These are phyloP conservation scores for Tardiomyces depauwii DNA, from an alignment of 1,139 yeast genomes.

Conservation along the genomic window DNA sequence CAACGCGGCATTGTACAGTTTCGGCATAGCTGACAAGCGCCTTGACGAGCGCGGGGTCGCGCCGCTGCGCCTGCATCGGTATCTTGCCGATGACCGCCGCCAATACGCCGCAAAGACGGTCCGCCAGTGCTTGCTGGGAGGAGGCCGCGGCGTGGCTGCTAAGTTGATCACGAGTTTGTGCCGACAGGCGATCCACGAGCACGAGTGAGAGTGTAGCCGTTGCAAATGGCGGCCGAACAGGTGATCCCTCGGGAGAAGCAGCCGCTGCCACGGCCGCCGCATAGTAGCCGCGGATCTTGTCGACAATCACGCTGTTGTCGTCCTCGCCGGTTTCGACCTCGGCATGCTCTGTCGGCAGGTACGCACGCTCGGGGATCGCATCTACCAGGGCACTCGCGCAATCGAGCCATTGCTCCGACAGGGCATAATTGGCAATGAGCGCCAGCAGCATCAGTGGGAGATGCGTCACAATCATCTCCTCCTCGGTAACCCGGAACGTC, in stretches of 20 bases:
- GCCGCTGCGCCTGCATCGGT: slow-evolving; percentile 31
- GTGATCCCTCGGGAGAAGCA: slow-evolving; percentile 8
- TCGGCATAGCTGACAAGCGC: slow-evolving; percentile 26
- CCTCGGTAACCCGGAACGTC: slow-evolving; percentile 68
- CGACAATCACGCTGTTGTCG: slow-evolving; percentile 16
- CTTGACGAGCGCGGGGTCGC: slow-evolving; percentile 24
- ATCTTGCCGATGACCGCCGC: slow-evolving; percentile 35
- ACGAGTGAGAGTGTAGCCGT: slow-evolving; percentile 36
- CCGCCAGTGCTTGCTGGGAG: slow-evolving; percentile 10
- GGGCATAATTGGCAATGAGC: slow-evolving; percentile 2
- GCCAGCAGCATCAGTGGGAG: slow-evolving; percentile 58
- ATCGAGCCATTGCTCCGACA: slow-evolving; percentile 22
- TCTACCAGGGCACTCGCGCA: slow-evolving; percentile 33
- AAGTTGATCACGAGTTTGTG: slow-evolving; percentile 21
- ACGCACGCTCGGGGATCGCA: slow-evolving; percentile 50
- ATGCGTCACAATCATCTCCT: slow-evolving; percentile 71
- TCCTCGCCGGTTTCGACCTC: slow-evolving; percentile 12
- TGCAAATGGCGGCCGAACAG: slow-evolving; percentile 28
- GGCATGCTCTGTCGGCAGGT: slow-evolving; percentile 36
- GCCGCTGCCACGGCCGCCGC: slow-evolving; percentile 18
- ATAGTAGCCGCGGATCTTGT: slow-evolving; percentile 26
- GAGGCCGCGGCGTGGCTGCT: slow-evolving; percentile 12
- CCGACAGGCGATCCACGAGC: slow-evolving; percentile 29
- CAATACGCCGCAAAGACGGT: slow-evolving; percentile 30
- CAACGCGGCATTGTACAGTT: not conserved